phyloP scores from a whole-genome alignment of 2,329 filamentous ascomycete genomes.

The Venturia pyrina region DNA sequence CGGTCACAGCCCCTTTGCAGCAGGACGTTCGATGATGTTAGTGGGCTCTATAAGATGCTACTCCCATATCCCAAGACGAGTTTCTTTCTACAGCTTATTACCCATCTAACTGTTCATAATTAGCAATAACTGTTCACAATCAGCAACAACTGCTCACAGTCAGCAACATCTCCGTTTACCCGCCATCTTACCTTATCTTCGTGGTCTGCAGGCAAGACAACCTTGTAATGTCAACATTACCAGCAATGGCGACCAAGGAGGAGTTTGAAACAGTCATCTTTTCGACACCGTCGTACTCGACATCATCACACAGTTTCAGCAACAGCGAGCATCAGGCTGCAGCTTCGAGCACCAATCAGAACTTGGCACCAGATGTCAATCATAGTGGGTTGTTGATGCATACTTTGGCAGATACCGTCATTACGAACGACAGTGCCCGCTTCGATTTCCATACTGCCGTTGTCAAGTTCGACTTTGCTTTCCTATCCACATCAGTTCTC shows the following conservation, averaged over 20 bases:
- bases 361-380: not conserved
- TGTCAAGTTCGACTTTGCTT: not conserved
- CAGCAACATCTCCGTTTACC: not conserved
- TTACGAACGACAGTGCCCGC: not conserved
- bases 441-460: not conserved
- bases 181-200: not conserved
- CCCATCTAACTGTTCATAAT: not conserved
- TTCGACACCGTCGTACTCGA: not conserved
- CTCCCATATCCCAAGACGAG: not conserved
- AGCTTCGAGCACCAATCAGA: not conserved
- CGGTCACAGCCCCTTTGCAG: not conserved
- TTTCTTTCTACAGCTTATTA: not conserved
- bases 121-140: not conserved
- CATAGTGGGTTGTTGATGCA: not conserved
- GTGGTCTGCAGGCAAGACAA: not conserved
- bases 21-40: not conserved
- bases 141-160: not conserved
- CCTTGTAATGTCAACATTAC: not conserved
- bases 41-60: not conserved
- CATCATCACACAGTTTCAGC: not conserved
- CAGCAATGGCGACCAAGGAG: not conserved
- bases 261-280: not conserved
- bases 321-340: not conserved
- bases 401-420: not conserved
- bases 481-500: not conserved